Evolutionary conservation across 2,329 filamentous ascomycete species (phyloP), one percentile per base, ranked within the genome.

Genomic region (Acrodontium crateriforme): DNA sequence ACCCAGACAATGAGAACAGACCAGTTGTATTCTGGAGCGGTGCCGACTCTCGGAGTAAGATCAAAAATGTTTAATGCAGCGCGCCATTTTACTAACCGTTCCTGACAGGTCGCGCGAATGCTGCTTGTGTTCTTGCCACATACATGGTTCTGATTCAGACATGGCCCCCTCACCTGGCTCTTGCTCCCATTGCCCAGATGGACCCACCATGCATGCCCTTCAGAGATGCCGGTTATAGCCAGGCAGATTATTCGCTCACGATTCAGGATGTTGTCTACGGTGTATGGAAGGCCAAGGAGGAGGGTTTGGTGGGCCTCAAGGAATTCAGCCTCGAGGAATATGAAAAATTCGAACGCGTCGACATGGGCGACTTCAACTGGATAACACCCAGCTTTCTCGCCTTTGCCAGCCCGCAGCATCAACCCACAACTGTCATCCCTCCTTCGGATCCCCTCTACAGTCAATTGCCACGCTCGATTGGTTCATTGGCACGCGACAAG

Each of bases 281-380:
- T 34, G 84, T 98, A 11, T 98, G 89, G 87, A 92, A 87, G 55
- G 89, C 89, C 24, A 98, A 95, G 63, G 89, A 98, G 52, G 82
- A 94, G 56, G 78, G 79, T 25, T 76, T 92, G 46, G 91, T 85
- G 50, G 80, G 81, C 30, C 64, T 98, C 34, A 84, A 91, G 52
- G 83, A 89, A 52, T 98, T 98, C 52, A 85, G 87, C 47, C 69
- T 98, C 12, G 85, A 94, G 59, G 83, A 94, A 71, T 98, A 98
- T 53, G 89, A 98, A 60, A 78, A 72, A 52, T 98, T 73, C 46
- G 89, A 98, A 61, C 72, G 89, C 33, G 89, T 98, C 12, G 89
- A 98, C 53, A 84, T 94, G 65, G 89, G 89, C 38, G 89, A 98
- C 60, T 98, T 98, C 77, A 98, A 98, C 70, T 98, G 89, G 89